Conservation (phyloP, 2,329 filamentous ascomycete genomes). For the Fusarium mexicanum region DNA sequence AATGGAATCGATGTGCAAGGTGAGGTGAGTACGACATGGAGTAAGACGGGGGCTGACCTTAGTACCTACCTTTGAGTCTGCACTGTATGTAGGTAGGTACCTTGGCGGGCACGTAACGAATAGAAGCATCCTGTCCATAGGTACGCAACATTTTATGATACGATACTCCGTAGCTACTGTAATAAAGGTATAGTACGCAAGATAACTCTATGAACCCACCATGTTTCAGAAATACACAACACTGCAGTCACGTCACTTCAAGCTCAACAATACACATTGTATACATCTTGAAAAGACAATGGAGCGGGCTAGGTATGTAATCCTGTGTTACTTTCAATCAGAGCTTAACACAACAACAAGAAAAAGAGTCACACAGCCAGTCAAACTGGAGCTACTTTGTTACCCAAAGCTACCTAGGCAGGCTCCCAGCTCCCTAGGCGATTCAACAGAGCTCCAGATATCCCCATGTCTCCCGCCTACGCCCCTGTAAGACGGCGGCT, state of each 20-base stretch:
- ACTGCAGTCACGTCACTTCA: background rate
- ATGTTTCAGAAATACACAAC: background rate
- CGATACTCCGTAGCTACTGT: background rate
- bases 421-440: slow-evolving; percentile 1
- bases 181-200: background rate
- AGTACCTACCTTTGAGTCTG: background rate
- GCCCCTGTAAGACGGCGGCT: slow-evolving; percentile 32
- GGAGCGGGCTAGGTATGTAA: background rate
- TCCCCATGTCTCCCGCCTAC: slow-evolving; percentile 13
- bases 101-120: background rate
- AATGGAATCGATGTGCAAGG: slow-evolving; percentile 32
- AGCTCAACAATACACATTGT: background rate
- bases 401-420: background rate
- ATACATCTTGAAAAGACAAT: background rate
- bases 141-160: background rate
- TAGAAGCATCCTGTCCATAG: background rate
- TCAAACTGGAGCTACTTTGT: background rate
- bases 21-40: slow-evolving; percentile 10
- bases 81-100: background rate
- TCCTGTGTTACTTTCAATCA: background rate
- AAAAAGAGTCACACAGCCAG: slow-evolving; percentile 16
- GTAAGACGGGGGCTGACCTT: slow-evolving; percentile 11
- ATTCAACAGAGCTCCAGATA: slow-evolving; percentile 12
- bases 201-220: background rate
- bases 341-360: background rate